Evolutionary conservation across 352 stramenopile genomes (phyloP), one percentile per base, ranked within the genome.

Genomic region (Pythium dissimile): DNA sequence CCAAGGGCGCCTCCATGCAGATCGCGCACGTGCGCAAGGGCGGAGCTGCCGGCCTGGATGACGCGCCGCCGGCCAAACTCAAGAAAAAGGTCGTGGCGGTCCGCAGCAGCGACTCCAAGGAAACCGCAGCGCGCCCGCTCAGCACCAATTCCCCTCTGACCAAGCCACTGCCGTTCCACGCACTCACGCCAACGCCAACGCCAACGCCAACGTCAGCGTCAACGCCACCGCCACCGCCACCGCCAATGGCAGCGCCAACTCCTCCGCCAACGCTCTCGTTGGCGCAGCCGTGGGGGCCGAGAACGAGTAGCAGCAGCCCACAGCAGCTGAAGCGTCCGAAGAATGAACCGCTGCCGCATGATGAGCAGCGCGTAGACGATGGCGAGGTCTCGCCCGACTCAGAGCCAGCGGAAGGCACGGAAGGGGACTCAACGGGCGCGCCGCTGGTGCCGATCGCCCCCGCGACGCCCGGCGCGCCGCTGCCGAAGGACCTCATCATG

Each of bases 61-160:
- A 18, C 47, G 18, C 47, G 15, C 31, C 45, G n/a, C 45, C 43
- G 12, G 24, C 50, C 43, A 61, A 61, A 43, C 53, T 61, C 53
- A 61, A 51, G 43, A 61, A 61, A 32, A 61, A 61, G 53, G 53
- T 51, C 53, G 30, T 51, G 31, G 53, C 53, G 15, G 45, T 43
- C 9, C 52, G 44, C 41, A 41, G 42, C 16, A 31, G 44, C 30
- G 43, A 26, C 34, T 12, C 34, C 34, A 41, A 41, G 34, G 34
- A 41, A 16, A 16, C 34, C 4, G 34, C 34, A 3, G 7, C 20
- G 12, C 6, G 20, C 12, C 34, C 34, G 4, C 12, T 15, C 34
- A 41, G 20, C 34, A n/a, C 34, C 5, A n/a, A 12, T 8, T 41
- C 34, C 12, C 34, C 34, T 3, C 12, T 41, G 5, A 41, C 34